Evolutionary conservation across 108 stramenopile genomes (phyloP), one percentile per base, ranked within the genome.

Genomic region (Thalassiosira profunda): DNA sequence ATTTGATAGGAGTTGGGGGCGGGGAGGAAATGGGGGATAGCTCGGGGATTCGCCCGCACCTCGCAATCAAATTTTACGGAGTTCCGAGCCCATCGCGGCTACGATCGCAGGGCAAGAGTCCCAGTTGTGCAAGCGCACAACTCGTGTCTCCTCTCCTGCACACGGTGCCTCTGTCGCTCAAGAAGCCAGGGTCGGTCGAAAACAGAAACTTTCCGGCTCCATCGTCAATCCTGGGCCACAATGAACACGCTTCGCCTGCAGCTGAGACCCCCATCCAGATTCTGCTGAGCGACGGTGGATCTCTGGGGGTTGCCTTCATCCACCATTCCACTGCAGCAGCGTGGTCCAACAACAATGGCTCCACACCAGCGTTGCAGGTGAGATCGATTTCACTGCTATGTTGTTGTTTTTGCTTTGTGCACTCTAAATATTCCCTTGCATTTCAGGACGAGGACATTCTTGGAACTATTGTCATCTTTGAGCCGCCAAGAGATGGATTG

Each of bases 181-280:
- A 48, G 23, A 53, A 53, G 7, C 12, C 1, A 42, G 17, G 29
- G 10, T 15, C 44, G 14, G 51, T 30, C 29, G 25, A 59, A 61
- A 37, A 37, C 24, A 54, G 37, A n/a, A n/a, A n/a, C n/a, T n/a
- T n/a, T n/a, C n/a, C n/a, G n/a, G n/a, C n/a, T n/a, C n/a, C n/a
- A n/a, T n/a, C n/a, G n/a, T n/a, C 64, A 18, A 34, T 54, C 4
- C 35, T 63, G 17, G 23, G 28, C 17, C 14, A 12, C 33, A 45
- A 18, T 43, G 35, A 36, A 15, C 23, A 34, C 45, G 43, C 33
- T 29, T 77, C 60, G 0, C 60, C 68, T 15, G 44, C 34, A 8
- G 68, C 83, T n/a, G 77, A 84, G 31, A 86, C 81, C 33, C 85
- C 85, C 0, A 54, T 86, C 14, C 68, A 76, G 24, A 75, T 89